Evolutionary conservation across 805 yeast species (phyloP).

Genomic region (Starmerella stellata): DNA sequence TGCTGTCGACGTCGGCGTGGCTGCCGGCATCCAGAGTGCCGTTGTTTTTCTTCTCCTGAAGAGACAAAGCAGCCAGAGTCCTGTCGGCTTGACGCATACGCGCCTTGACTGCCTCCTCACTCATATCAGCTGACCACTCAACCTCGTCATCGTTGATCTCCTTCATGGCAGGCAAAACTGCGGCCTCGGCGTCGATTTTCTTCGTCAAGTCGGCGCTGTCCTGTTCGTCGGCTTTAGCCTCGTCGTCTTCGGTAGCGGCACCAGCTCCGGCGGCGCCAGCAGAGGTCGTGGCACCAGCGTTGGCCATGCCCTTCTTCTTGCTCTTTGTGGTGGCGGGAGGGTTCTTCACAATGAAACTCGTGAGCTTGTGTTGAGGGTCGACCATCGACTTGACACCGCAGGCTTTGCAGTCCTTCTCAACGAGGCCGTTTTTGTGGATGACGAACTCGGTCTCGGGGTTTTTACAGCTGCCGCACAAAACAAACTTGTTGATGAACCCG

Average conservation of each 20-base stretch:
- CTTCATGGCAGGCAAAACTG: slow-evolving; percentile 40
- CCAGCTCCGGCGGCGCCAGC: slow-evolving; percentile 18
- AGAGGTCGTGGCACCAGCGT: slow-evolving; percentile 33
- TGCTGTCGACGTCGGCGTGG: no score
- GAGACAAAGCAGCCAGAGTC: slow-evolving; percentile 21
- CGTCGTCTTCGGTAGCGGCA: slow-evolving; percentile 22
- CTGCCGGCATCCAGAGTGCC: no score
- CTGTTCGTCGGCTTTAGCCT: slow-evolving; percentile 25
- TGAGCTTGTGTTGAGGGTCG: slow-evolving; percentile 71
- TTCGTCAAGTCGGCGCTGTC: slow-evolving; percentile 61
- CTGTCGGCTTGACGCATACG: slow-evolving; percentile 76
- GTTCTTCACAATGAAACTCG: slow-evolving; percentile 75
- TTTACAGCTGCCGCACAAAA: slow-evolving; percentile 83
- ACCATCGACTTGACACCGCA: slow-evolving; percentile 80
- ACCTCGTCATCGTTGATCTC: slow-evolving; percentile 48
- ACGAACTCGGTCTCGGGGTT: slow-evolving; percentile 93
- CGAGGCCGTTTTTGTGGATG: slow-evolving; percentile 51
- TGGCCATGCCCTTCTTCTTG: slow-evolving; percentile 62
- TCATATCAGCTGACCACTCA: slow-evolving; percentile 95
- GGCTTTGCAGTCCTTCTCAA: slow-evolving; percentile 91
- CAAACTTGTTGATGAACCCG: slow-evolving; percentile 83
- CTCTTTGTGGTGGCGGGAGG: slow-evolving; percentile 38
- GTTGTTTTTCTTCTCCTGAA: slow-evolving; percentile 18
- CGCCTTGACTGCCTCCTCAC: slow-evolving; percentile 84
- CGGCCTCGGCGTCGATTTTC: slow-evolving; percentile 71